Conservation (phyloP, 805 yeast genomes). For the Candida maris region DNA sequence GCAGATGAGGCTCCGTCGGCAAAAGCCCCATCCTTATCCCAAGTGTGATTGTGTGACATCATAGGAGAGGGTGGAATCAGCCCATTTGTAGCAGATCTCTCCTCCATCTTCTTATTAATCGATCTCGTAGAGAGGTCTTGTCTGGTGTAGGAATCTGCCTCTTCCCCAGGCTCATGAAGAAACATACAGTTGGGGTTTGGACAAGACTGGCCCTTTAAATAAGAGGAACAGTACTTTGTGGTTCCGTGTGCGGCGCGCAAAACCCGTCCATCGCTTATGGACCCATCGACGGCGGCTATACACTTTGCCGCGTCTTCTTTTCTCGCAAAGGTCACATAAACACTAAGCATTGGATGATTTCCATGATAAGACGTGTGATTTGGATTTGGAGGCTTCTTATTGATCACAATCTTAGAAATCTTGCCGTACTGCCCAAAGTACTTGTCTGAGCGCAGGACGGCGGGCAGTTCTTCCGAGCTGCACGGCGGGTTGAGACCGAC, state of each 20-base stretch:
- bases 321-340: slow-evolving; percentile 86
- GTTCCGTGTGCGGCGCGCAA: slow-evolving; percentile 97
- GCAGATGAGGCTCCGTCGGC: background rate
- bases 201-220: slow-evolving; percentile 90
- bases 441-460: slow-evolving; percentile 79
- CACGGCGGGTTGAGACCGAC: slow-evolving; percentile 90
- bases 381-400: slow-evolving; percentile 60
- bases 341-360: slow-evolving; percentile 80
- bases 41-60: slow-evolving; percentile 7
- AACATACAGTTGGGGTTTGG: slow-evolving; percentile 99
- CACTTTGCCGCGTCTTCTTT: slow-evolving; percentile 96
- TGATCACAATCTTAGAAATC: slow-evolving; percentile 89
- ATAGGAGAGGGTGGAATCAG: slow-evolving; percentile 26
- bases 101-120: slow-evolving; percentile 50
- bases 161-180: slow-evolving; percentile 98
- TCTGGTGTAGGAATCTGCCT: slow-evolving; percentile 93
- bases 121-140: slow-evolving; percentile 80
- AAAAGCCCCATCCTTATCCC: background rate
- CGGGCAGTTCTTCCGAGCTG: slow-evolving; percentile 80
- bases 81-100: slow-evolving; percentile 34
- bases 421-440: slow-evolving; percentile 99
- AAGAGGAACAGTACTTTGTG: slow-evolving; percentile 96
- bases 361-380: slow-evolving; percentile 33
- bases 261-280: slow-evolving; percentile 84
- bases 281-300: slow-evolving; percentile 88